A percentile compares a stretch with the other conserved stretches of the same genome.
phyloP scores from a whole-genome alignment of 2,329 filamentous ascomycete species.

The Fusarium buxicola region DNA sequence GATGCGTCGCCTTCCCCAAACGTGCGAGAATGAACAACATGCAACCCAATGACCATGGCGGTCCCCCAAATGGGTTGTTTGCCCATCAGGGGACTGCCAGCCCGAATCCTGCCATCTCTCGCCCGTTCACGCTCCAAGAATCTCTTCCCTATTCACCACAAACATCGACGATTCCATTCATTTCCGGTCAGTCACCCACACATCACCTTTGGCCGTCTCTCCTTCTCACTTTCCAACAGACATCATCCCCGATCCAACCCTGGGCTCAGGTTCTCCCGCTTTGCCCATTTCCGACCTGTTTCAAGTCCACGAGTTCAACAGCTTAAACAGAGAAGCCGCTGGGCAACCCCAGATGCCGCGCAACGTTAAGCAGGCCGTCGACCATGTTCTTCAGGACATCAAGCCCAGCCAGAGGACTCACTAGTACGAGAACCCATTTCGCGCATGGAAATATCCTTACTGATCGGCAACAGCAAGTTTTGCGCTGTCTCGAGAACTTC shows the following conservation, averaged over 20 bases:
- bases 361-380: conserved; percentile 76
- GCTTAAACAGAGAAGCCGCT: conserved; percentile 77
- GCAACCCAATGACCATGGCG: conserved; percentile 47
- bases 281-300: conserved; percentile 64
- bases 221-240: conserved; percentile 56
- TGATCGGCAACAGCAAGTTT: conserved; percentile 64
- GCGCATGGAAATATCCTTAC: conserved; percentile 12
- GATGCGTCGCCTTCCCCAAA: conserved; percentile 45
- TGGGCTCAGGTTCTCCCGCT: conserved; percentile 67
- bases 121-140: conserved; percentile 75
- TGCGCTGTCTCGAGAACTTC: conserved; percentile 45
- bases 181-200: conserved; percentile 68
- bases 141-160: conserved; percentile 86
- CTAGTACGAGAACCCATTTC: conserved; percentile 62
- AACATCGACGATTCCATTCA: conserved; percentile 82
- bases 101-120: conserved; percentile 45
- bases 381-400: conserved; percentile 80
- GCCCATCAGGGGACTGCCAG: conserved; percentile 41
- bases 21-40: conserved; percentile 48
- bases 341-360: conserved; percentile 69
- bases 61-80: conserved; percentile 51
- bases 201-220: background rate
- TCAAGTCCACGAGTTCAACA: conserved; percentile 68
- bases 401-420: conserved; percentile 76
- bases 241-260: conserved; percentile 72